Base-by-base conservation (phyloP, 164 flowering plant genomes). In the grape (Vitis vinifera) region DNA sequence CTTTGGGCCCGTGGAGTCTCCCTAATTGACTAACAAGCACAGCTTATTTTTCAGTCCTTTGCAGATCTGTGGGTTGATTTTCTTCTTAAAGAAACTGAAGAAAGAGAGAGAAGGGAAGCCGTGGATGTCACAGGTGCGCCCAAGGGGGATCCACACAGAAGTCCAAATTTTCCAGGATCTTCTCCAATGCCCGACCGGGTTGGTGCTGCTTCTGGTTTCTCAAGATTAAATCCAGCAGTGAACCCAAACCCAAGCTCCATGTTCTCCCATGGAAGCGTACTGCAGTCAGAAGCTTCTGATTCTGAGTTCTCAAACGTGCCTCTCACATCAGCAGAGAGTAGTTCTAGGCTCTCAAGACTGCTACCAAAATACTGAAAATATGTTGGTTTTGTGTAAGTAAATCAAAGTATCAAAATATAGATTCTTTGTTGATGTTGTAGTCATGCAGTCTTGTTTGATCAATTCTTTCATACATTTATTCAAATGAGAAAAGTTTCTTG, bases 1-100 rank as follows among this genome's bases (percentile, higher is more conserved):
- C 7, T 37, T 37, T 37, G 44, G 44, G 44, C 44, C 44, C 8
- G 44, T 37, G 44, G 44, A 37, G 8, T 6, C 44, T 37, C 44
- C 44, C 44, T 0, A 37, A 37, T 37, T 37, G 7, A 37, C 44
- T 16, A 13, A 7, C 11, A 16, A 47, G 16, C 52, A 51, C 16
- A 62, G 51, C 62, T 55, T 62, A 10, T 47, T 56, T 79, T 76
- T 12, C 95, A 96, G 99, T 90, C 99, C 12, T 87, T 96, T 83
- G 87, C 97, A 77, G 98, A 96, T 87, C 72, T 93, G 23, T 96
- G 99, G 99, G 99, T 96, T 68, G 99, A 96, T 82, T 96, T 92
- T 78, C 97, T 96, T 75, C 95, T 96, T 77, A 93, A 88, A 67
- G 99, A 96, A 81, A 84, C 87, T 15, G 92, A 90, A 78, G 94